Base-by-base conservation (phyloP, 208 protist genomes). In the Phytomonas serpens region DNA sequence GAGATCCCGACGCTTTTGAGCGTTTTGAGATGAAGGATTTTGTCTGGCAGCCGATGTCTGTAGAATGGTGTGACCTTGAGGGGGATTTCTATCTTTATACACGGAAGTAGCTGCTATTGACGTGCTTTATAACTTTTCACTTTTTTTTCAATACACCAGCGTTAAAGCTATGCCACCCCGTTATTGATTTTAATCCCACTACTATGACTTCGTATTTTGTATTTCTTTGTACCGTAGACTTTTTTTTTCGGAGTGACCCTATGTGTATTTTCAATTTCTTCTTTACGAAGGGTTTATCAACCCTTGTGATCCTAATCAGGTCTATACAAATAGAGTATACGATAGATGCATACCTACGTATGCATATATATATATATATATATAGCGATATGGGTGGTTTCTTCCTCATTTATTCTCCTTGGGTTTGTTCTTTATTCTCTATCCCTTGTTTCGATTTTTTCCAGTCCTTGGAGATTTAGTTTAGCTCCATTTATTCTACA, bases 1-100 rank as follows among this genome's bases (percentile, higher is more conserved):
- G 89, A 6, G 89, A 94, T 76, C 86, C 89, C 0, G 89, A 94
- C 42, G 86, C 85, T 5, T 94, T 92, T 52, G 81, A 77, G 31
- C 79, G 74, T 62, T 94, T 94, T 72, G 70, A 77, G 29, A 92
- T 94, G 79, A 38, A 63, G 9, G 89, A 94, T 70, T 94, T 86
- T 51, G 71, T 68, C 33, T 94, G 89, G 89, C 89, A 92, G 65
- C 77, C 76, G 5, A 72, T 64, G 19, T 85, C 78, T 32, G 89
- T 94, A 14, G 89, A 94, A 75, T 94, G 89, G 89, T 87, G 83
- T 62, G 66, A 67, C n/a, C 71, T 77, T 52, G 72, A 79, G 4
- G 89, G 89, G 0, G 33, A 69, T 0, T 92, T 92, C 67, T 94
- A 83, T 69, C 27, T 82, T 61, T 91, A 94, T 73, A 78, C 77